A percentile compares a stretch with the other conserved stretches of the same genome.
Evolutionary conservation across 1,284 basidiomycete species (phyloP).

Genomic region (Heterobasidion parviporum): DNA sequence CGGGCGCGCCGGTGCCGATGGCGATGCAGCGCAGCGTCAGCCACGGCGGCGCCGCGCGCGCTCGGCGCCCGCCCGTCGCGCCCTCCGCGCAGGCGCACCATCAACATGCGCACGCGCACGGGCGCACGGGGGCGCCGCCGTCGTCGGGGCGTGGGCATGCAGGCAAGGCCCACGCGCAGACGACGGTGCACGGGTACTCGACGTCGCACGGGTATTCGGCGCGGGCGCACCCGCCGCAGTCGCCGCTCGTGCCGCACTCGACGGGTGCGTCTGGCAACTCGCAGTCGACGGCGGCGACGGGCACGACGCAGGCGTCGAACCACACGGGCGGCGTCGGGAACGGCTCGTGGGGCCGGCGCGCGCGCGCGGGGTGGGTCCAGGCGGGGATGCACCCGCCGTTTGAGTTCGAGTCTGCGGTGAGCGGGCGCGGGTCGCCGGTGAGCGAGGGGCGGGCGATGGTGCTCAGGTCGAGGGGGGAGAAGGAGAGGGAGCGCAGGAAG

Average conservation of each 20-base stretch:
- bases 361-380: conserved; percentile 8
- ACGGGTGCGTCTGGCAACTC: conserved; percentile 9
- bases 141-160: not conserved
- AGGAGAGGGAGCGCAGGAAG: not conserved
- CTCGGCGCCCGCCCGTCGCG: not conserved
- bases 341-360: conserved; percentile 9
- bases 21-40: conserved; percentile 8
- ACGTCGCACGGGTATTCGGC: not conserved
- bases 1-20: not conserved
- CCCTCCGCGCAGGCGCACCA: conserved; percentile 2
- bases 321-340: not conserved
- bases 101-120: not conserved
- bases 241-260: conserved; percentile 5
- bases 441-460: not conserved
- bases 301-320: not conserved
- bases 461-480: not conserved
- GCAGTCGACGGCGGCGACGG: conserved; percentile 9
- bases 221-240: not conserved
- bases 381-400: conserved; percentile 14
- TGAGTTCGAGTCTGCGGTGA: conserved; percentile 12
- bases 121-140: conserved; percentile 5
- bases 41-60: not conserved
- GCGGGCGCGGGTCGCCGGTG: conserved; percentile 3
- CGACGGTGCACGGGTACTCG: not conserved
- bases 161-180: not conserved